phyloP scores from a whole-genome alignment of 2,329 filamentous ascomycete genomes.

The Colletotrichum sp. region DNA sequence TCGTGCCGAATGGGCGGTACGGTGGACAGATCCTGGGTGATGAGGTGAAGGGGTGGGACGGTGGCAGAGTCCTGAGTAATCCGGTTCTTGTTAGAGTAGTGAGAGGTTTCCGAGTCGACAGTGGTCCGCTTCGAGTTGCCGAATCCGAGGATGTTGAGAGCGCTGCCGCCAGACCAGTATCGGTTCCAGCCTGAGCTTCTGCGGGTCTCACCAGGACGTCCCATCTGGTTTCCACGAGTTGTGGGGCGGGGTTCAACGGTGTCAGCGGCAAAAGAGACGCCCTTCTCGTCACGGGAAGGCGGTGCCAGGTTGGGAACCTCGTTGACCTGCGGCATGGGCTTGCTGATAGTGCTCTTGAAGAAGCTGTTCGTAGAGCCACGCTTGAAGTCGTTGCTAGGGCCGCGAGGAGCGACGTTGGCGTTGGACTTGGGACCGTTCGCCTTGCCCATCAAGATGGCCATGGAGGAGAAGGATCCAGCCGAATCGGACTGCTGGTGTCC shows the following conservation, averaged over 20 bases:
- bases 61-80: conserved; percentile 71
- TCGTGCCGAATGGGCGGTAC: conserved; percentile 72
- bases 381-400: conserved; percentile 60
- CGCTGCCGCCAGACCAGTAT: conserved; percentile 78
- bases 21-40: conserved; percentile 69
- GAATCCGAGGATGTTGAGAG: conserved; percentile 68
- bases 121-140: conserved; percentile 55
- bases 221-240: conserved; percentile 29
- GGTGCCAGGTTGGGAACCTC: conserved; percentile 31
- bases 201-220: conserved; percentile 49
- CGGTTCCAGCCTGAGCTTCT: conserved; percentile 78
- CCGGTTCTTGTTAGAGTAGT: conserved; percentile 56
- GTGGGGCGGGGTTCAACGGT: conserved; percentile 39
- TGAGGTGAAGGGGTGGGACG: conserved; percentile 67
- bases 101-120: conserved; percentile 61
- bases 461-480: conserved; percentile 63
- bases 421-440: conserved; percentile 35
- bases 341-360: conserved; percentile 66
- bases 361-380: conserved; percentile 57
- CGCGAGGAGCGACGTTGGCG: conserved; percentile 26
- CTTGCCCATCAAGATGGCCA: conserved; percentile 68
- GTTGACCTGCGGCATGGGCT: conserved; percentile 58
- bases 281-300: conserved; percentile 37
- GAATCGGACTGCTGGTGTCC: conserved; percentile 60
- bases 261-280: conserved; percentile 40